Percentiles rank a stretch among this genome's conserved stretches.
phyloP scores from a whole-genome alignment of 805 yeast species.

The Zygosaccharomyces gambellarensis region DNA sequence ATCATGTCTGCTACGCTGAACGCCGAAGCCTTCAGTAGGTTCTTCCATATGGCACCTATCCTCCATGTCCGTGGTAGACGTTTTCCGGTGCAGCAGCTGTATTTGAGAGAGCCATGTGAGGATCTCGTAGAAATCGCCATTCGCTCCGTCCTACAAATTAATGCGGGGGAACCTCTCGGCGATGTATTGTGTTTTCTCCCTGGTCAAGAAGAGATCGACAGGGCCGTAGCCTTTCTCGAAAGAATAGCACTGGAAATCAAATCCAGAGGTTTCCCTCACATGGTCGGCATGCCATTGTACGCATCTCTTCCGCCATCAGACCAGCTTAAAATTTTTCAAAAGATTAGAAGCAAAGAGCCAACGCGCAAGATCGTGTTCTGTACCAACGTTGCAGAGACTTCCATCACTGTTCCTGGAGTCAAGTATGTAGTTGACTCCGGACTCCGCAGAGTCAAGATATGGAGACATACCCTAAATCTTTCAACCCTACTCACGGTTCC shows the following conservation, averaged over 20 bases:
- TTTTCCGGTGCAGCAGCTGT: conserved; percentile 73
- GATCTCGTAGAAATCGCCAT: conserved; percentile 80
- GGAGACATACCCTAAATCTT: conserved; percentile 88
- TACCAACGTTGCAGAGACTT: conserved; percentile 96
- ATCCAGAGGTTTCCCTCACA: conserved; percentile 56
- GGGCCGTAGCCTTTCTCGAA: conserved; percentile 58
- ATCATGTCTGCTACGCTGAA: conserved; percentile 97
- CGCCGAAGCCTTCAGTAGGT: conserved; percentile 72
- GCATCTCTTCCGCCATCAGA: conserved; percentile 87
- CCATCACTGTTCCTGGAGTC: conserved; percentile 92
- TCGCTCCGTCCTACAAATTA: conserved; percentile 70
- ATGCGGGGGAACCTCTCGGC: conserved; percentile 71
- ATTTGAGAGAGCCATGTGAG: conserved; percentile 57
- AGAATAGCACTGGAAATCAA: conserved; percentile 57
- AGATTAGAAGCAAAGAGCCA: conserved; percentile 47
- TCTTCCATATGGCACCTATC: conserved; percentile 77
- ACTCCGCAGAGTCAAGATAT: conserved; percentile 84
- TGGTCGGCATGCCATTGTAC: conserved; percentile 79
- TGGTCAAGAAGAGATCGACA: conserved; percentile 97
- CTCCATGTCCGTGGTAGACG: conserved; percentile 85
- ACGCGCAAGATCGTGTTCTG: conserved; percentile 84
- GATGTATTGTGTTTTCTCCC: conserved; percentile 90
- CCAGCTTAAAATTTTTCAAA: conserved; percentile 73
- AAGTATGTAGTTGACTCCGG: conserved; percentile 92
- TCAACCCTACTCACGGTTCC: conserved; percentile 92